Evolutionary conservation across 805 yeast genomes (phyloP), one percentile per base, ranked within the genome.

Genomic region (Zygosaccharomyces siamensis): DNA sequence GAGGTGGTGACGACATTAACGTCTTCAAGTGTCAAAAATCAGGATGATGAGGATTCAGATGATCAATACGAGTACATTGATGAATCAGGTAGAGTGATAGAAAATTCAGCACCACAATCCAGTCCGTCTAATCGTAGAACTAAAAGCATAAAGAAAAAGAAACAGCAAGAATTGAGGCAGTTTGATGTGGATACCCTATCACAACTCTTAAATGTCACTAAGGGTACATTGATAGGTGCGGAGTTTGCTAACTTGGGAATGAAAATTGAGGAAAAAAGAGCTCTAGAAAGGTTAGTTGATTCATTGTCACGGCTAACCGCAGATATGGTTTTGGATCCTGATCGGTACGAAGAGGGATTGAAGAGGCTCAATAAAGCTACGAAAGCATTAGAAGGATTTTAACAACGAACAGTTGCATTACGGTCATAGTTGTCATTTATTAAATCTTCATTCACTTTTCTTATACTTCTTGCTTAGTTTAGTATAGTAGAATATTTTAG

Each of bases 261-360:
- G 54, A 89, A 92, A 7, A 69, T 76, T 0, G 84, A 83, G 50
- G 96, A 89, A 60, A 84, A 86, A 56, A 83, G 80, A 58, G 73
- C 90, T 36, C 72, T 92, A 38, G 97, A 92, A 61, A 82, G 88
- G 66, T 80, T 92, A 43, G 86, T 92, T 3, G 96, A 89, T 60
- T 83, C 95, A 1, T 72, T 92, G 41, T 83, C 93, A 35, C 76
- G 93, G 58, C 75, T 93, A 50, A 89, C 96, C 2, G 88, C 90
- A 46, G 97, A 89, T 61, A 89, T 93, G 87, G 85, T 89, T 46
- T 64, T 87, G 48, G 96, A 92, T 64, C 88, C 88, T 26, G 80
- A 79, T 26, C 79, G 93, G 59, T 83, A 85, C 49, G 83, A 81
- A 12, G 89, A 88, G 52, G 96, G 97, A 10, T 76, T 88, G 39